phyloP scores from a whole-genome alignment of 2,329 filamentous ascomycete species.

The Botryotinia globosa region DNA sequence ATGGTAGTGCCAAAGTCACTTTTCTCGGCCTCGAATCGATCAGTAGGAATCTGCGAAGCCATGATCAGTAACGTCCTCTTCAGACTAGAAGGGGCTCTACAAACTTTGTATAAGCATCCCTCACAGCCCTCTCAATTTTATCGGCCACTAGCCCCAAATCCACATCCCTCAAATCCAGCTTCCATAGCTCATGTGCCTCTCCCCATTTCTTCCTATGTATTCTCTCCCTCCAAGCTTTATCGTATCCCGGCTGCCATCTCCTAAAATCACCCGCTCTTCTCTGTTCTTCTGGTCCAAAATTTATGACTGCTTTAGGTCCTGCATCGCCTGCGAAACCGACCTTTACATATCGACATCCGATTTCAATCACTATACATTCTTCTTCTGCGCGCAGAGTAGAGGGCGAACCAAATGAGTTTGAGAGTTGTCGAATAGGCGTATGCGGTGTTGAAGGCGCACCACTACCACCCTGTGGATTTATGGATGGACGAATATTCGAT shows the following conservation, averaged over 20 bases:
- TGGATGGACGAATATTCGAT: slow-evolving; percentile 50
- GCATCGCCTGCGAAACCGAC: slow-evolving; percentile 86
- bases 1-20: slow-evolving; percentile 72
- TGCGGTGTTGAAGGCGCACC: slow-evolving; percentile 51
- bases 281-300: slow-evolving; percentile 72
- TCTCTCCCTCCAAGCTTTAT: slow-evolving; percentile 48
- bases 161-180: slow-evolving; percentile 65
- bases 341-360: slow-evolving; percentile 75
- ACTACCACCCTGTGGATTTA: slow-evolving; percentile 20
- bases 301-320: slow-evolving; percentile 66
- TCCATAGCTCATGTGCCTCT: slow-evolving; percentile 71
- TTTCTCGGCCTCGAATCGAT: slow-evolving; percentile 75
- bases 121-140: slow-evolving; percentile 77
- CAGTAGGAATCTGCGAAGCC: slow-evolving; percentile 52
- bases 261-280: slow-evolving; percentile 80
- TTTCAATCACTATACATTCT: slow-evolving; percentile 77
- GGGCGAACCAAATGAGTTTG: slow-evolving; percentile 57
- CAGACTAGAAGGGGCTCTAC: slow-evolving; percentile 43
- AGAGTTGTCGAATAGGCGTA: slow-evolving; percentile 54
- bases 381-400: slow-evolving; percentile 71
- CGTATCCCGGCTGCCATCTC: slow-evolving; percentile 59
- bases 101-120: slow-evolving; percentile 79
- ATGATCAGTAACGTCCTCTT: slow-evolving; percentile 21
- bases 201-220: slow-evolving; percentile 56
- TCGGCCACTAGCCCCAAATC: slow-evolving; percentile 82